phyloP scores from a whole-genome alignment of 1,284 basidiomycete species.

The Trichosporon inkin region DNA sequence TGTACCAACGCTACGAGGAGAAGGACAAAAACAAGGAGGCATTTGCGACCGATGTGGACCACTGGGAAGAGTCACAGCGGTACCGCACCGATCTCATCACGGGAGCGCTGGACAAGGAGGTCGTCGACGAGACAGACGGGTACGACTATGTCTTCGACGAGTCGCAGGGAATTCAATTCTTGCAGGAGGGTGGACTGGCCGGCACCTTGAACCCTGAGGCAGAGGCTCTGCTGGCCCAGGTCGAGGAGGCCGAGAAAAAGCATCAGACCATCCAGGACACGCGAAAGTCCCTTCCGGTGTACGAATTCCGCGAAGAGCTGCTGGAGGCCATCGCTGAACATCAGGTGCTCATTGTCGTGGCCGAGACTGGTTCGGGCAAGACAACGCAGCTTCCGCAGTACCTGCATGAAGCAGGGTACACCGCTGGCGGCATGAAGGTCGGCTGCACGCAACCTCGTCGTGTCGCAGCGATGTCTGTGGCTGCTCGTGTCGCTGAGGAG shows the following conservation, averaged over 20 bases:
- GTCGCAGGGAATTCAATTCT: constrained; percentile 91
- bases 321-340: constrained; percentile 84
- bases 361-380: constrained; percentile 94
- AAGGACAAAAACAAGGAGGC: constrained; percentile 69
- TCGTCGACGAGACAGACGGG: constrained; percentile 62
- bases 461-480: constrained; percentile 98
- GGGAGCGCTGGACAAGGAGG: constrained; percentile 81
- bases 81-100: constrained; percentile 80
- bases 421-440: constrained; percentile 78
- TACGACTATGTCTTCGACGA: constrained; percentile 99
- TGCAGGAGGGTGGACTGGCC: constrained; percentile 74
- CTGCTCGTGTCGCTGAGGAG: constrained; percentile 96
- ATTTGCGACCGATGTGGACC: constrained; percentile 92
- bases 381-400: constrained; percentile 98
- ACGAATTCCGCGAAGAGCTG: constrained; percentile 75
- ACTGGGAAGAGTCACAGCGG: constrained; percentile 91
- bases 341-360: constrained; percentile 87
- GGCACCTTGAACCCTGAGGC: constrained; percentile 83
- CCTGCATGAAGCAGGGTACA: constrained; percentile 95
- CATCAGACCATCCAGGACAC: constrained; percentile 85
- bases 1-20: constrained; percentile 94
- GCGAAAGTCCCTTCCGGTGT: constrained; percentile 85
- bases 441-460: constrained; percentile 98
- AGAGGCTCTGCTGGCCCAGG: constrained; percentile 76
- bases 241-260: constrained; percentile 85